Percentiles rank a stretch among this genome's conserved stretches.
Conservation (phyloP, 371 early-diverging fungal genomes). For the Zychaea mexicana region DNA sequence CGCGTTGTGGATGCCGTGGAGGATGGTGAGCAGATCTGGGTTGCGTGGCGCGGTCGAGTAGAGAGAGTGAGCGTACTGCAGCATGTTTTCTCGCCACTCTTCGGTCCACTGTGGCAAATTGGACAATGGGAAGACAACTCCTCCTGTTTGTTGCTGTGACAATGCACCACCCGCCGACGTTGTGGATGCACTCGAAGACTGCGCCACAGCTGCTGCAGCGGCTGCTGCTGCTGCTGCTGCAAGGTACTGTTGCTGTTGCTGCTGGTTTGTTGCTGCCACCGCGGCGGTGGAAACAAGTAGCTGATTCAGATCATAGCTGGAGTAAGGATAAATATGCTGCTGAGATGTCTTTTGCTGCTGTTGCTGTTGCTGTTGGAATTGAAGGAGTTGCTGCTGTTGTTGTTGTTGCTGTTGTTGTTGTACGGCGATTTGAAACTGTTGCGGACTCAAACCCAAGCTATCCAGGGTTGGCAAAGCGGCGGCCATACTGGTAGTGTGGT, state of each 20-base stretch:
- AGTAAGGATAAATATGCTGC: conserved; percentile 16
- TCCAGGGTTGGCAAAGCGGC: conserved; percentile 11
- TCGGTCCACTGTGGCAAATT: conserved; percentile 36
- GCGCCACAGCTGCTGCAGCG: conserved; percentile 11
- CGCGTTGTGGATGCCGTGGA: conserved; percentile 66
- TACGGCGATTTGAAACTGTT: conserved; percentile 30
- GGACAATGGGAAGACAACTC: conserved; percentile 15
- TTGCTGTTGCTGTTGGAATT: conserved; percentile 22
- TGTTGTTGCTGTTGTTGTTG: conserved; percentile 33
- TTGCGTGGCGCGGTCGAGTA: conserved; percentile 64
- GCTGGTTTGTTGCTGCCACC: neutral
- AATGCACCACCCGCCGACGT: conserved; percentile 16
- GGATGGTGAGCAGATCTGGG: conserved; percentile 51
- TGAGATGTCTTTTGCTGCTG: conserved; percentile 24
- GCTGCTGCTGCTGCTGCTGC: conserved; percentile 33
- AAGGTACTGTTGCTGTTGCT: conserved; percentile 14
- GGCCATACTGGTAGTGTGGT: neutral
- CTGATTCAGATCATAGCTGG: conserved; percentile 18
- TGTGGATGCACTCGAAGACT: conserved; percentile 11
- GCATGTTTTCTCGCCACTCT: conserved; percentile 60
- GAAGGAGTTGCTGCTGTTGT: conserved; percentile 15
- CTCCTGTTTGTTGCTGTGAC: conserved; percentile 13
- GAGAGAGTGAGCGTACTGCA: conserved; percentile 68
- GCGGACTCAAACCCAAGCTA: conserved; percentile 16
- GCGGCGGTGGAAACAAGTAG: conserved; percentile 20